These are phyloP conservation scores for Ostreobium quekettii DNA, from an alignment of 139 green algal genomes.

Conservation along the genomic window DNA sequence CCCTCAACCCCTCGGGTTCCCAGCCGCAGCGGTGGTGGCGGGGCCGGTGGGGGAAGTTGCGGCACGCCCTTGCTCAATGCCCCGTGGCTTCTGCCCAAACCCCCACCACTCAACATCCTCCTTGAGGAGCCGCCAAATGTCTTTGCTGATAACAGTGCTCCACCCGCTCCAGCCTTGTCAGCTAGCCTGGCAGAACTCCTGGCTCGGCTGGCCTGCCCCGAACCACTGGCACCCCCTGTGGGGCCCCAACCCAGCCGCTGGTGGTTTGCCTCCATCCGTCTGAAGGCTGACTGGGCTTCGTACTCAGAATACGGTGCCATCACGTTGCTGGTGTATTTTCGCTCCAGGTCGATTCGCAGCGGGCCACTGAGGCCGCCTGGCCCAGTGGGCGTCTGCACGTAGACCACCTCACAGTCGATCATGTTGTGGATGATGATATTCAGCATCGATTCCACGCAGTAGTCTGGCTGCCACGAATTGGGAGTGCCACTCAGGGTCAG, in stretches of 20 bases:
- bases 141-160: too few relatives aligned
- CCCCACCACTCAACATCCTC: too few relatives aligned
- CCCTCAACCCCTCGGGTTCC: too few relatives aligned
- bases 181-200: too few relatives aligned
- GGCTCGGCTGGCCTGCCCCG: too few relatives aligned
- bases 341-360: slow-evolving; percentile 33
- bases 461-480: slow-evolving; percentile 17
- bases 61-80: too few relatives aligned
- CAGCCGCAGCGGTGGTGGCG: too few relatives aligned
- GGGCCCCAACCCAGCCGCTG: slow-evolving; percentile 11
- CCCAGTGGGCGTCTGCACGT: slow-evolving; percentile 32
- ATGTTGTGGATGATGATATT: slow-evolving; percentile 30
- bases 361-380: slow-evolving; percentile 34
- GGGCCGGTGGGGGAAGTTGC: too few relatives aligned
- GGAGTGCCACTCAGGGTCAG: slow-evolving; percentile 26
- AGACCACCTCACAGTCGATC: slow-evolving; percentile 25
- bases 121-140: too few relatives aligned
- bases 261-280: slow-evolving; percentile 26
- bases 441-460: slow-evolving; percentile 24
- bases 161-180: too few relatives aligned
- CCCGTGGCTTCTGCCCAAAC: too few relatives aligned
- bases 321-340: slow-evolving; percentile 30
- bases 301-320: slow-evolving; percentile 19
- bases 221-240: background rate
- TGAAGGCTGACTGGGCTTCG: slow-evolving; percentile 30